A percentile compares a stretch with the other conserved stretches of the same genome.
These are phyloP conservation scores for Tetratostichococcus sp. DNA, from an alignment of 139 green algal species.

Conservation along the genomic window DNA sequence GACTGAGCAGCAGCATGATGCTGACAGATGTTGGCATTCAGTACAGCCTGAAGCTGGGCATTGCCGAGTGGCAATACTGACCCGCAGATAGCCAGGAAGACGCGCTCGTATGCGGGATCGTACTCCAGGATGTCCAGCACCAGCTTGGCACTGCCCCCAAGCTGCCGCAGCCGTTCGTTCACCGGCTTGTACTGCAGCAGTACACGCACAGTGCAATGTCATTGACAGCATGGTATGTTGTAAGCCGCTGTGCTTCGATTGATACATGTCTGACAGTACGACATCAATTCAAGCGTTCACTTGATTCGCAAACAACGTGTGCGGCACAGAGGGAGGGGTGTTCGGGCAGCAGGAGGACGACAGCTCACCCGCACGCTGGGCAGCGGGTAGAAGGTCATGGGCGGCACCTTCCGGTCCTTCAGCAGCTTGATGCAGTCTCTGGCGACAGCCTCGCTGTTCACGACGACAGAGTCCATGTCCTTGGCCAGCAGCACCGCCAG, in stretches of 20 bases:
- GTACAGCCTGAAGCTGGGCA: neutral
- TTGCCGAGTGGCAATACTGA: conserved; percentile 17
- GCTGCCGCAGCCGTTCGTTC: conserved; percentile 73
- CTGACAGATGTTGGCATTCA: no score
- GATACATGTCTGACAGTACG: no score
- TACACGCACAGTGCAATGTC: neutral
- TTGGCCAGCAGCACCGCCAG: conserved; percentile 78
- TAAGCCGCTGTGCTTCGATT: no score
- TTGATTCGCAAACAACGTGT: no score
- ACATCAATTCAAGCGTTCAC: no score
- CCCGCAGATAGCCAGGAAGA: conserved; percentile 70
- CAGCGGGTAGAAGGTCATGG: conserved; percentile 89
- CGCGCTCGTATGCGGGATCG: conserved; percentile 54
- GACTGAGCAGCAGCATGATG: no score
- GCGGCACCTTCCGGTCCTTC: conserved; percentile 59
- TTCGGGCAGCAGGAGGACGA: no score
- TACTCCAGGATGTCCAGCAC: conserved; percentile 80
- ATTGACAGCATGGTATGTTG: no score
- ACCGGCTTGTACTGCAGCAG: conserved; percentile 39
- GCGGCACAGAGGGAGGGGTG: no score
- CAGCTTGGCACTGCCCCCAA: conserved; percentile 71
- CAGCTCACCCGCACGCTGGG: conserved; percentile 41
- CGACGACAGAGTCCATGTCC: conserved; percentile 88
- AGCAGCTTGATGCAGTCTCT: conserved; percentile 72
- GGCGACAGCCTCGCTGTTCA: conserved; percentile 67